These are phyloP conservation scores for Fonsecaea pugnacius DNA, from an alignment of 2,329 filamentous ascomycete species.

Conservation along the genomic window DNA sequence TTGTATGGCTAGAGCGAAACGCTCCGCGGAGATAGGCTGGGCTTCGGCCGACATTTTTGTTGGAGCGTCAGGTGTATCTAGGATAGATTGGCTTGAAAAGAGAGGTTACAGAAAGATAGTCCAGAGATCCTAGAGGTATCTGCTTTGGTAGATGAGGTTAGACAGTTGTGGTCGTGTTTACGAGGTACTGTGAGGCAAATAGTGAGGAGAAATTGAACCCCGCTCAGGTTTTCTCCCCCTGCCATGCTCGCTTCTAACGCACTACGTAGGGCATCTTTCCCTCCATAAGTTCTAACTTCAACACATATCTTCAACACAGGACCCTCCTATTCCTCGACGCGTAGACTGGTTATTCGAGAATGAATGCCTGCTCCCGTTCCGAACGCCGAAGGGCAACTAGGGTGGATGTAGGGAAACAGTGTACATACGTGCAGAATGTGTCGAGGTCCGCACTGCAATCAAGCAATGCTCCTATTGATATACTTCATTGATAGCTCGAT, in stretches of 20 bases:
- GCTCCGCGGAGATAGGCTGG: conserved; percentile 54
- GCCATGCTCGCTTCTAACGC: background rate
- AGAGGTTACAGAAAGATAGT: background rate
- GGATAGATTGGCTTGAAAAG: background rate
- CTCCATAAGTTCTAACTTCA: background rate
- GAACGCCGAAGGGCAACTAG: background rate
- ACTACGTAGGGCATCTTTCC: no score
- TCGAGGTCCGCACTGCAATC: background rate
- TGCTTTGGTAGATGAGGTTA: background rate
- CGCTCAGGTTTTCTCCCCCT: background rate
- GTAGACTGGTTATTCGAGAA: background rate
- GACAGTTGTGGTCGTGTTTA: background rate
- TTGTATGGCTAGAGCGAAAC: conserved; percentile 61
- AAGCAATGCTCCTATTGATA: background rate
- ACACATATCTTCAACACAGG: background rate
- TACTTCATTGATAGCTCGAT: background rate
- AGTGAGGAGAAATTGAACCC: background rate
- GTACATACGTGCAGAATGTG: background rate
- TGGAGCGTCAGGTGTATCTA: background rate
- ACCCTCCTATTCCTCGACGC: background rate
- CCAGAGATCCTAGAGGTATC: background rate
- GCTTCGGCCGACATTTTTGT: conserved; percentile 55
- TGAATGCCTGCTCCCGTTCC: background rate
- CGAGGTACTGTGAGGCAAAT: background rate
- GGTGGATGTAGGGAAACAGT: background rate